Base-by-base conservation (phyloP, 768 basidiomycete genomes). In the Pleurotus tuber-regium region DNA sequence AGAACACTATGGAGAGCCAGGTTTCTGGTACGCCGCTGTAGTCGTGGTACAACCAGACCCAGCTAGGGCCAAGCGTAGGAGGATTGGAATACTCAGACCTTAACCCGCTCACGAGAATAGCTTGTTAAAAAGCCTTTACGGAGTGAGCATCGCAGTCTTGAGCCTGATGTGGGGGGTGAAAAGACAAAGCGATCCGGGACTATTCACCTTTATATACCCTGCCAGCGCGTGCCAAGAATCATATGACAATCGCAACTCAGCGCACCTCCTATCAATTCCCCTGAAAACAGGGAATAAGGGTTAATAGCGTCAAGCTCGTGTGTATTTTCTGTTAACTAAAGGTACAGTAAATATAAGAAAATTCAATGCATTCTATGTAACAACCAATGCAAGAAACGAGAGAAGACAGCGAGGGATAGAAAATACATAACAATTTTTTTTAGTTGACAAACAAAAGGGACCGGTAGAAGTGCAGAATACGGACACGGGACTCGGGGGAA, bases 41-140 rank as follows among this genome's bases (percentile, higher is more conserved):
- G 71, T 73, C 70, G 59, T 63, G 61, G 84, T 77, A 77, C 67
- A 70, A 69, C 76, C 69, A 71, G 81, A 67, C 77, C 73, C 85
- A 58, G 78, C 81, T 75, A 80, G 79, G 71, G 77, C 69, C 82
- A 59, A 76, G 80, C 78, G 51, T n/a, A 74, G 75, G 77, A 76
- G 79, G 80, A 80, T 70, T 79, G 53, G 61, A 80, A 82, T 78
- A 67, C 84, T 87, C 86, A 84, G 84, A 87, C 85, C 84, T 87
- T 87, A 74, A 79, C 85, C 86, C 83, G 84, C 83, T 86, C 82
- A 82, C 75, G 67, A 84, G 57, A 51, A 54, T 55, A 51, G 58
- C 54, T 30, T 21, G 61, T 63, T 29, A 52, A 53, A 59, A 63
- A 52, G 72, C 74, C 73, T 73, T 78, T 81, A 58, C 61, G 83